A percentile compares a stretch with the other conserved stretches of the same genome.
Conservation (phyloP, 2,329 filamentous ascomycete genomes). For the Microsporum audouinii region DNA sequence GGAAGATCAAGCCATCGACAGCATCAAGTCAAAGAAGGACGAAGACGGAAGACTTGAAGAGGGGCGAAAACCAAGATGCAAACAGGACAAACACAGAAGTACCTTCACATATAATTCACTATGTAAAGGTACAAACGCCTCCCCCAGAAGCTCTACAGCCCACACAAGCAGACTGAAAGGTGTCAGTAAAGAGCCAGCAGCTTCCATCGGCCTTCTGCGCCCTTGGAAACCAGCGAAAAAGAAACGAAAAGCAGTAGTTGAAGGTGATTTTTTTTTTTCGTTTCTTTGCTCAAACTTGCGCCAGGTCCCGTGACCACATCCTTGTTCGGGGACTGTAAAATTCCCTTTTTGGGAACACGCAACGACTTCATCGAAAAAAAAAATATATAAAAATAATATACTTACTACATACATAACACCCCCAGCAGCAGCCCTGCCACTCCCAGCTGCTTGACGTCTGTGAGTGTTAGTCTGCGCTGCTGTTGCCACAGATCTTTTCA, state of each 20-base stretch:
- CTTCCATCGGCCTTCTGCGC: background rate
- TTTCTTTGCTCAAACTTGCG: background rate
- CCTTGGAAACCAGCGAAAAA: background rate
- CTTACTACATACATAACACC: background rate
- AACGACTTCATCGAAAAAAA: background rate
- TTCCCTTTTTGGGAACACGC: slow-evolving; percentile 1
- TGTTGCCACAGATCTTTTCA: background rate
- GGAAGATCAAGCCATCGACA: background rate
- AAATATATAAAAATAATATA: background rate
- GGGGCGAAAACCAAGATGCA: background rate
- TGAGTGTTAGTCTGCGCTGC: background rate
- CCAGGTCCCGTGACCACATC: slow-evolving; percentile 1
- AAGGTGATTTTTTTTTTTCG: background rate
- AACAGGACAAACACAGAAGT: background rate
- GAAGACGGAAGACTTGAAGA: background rate
- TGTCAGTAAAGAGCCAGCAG: background rate
- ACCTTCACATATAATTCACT: background rate
- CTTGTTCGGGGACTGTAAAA: background rate
- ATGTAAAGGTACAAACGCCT: background rate
- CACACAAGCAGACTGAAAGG: background rate
- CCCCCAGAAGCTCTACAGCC: background rate
- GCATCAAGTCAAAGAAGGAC: background rate
- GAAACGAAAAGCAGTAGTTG: background rate
- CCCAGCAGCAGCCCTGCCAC: background rate
- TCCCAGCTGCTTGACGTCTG: background rate